Evolutionary conservation across 495 filamentous ascomycete genomes (phyloP), one percentile per base, ranked within the genome.

Genomic region (Bacidia gigantensis): DNA sequence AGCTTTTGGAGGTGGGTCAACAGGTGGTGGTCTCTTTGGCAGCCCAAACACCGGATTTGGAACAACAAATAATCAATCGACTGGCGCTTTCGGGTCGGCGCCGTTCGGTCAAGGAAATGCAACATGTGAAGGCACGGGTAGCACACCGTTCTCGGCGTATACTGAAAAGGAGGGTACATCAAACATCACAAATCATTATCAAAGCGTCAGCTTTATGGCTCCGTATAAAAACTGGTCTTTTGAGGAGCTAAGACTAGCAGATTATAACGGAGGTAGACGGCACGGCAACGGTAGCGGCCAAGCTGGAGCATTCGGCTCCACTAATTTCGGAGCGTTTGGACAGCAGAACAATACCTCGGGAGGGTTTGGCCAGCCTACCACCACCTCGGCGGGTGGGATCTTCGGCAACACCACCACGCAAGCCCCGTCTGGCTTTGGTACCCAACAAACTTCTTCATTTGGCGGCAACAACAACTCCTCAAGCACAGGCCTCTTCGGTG

Each of bases 171-270:
- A 98, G 58, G 65, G 65, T 51, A 64, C 54, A 21, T 50, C 43
- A n/a, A 69, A 69, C 3, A 69, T 73, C 41, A 82, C 72, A 49
- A 86, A 84, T 61, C 75, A 84, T 22, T 98, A 81, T 62, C 90
- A 97, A 64, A 95, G 82, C 58, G 84, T 98, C 55, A 77, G 79
- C 12, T 93, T 95, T 58, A 83, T 84, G 74, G 81, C 80, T 44
- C 79, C 87, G 0, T 97, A 95, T 68, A 79, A 77, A 63, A 89
- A 88, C 55, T 95, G 79, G 66, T 95, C 87, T 3, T 79, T 86
- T 32, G 92, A 98, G 61, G 92, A 98, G 65, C 67, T 98, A 43
- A 79, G 92, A 61, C 65, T 94, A 51, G 86, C 77, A 29, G 92
- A 98, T 68, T 98, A 97, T 67, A 77, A 80, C 50, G 81, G 86